phyloP scores from a whole-genome alignment of 2,329 filamentous ascomycete genomes.

The Neonectria coccinea region DNA sequence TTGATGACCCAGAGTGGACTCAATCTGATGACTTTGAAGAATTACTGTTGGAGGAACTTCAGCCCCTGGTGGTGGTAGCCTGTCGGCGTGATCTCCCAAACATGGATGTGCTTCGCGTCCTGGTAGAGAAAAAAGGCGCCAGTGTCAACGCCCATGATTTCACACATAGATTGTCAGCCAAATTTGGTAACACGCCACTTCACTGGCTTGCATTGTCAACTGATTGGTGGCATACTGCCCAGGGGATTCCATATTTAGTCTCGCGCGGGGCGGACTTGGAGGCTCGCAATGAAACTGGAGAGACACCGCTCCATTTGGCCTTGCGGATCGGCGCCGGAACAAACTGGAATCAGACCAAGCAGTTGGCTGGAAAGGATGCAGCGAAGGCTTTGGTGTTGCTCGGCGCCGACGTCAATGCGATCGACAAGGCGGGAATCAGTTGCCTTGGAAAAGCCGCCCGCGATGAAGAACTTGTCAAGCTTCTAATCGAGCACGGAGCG shows the following conservation, averaged over 20 bases:
- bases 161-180: background rate
- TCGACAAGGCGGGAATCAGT: conserved; percentile 2
- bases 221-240: conserved; percentile 35
- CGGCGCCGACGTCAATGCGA: conserved; percentile 30
- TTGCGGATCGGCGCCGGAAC: background rate
- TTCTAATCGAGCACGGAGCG: conserved; percentile 30
- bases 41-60: background rate
- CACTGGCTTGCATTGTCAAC: conserved; percentile 22
- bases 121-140: conserved; percentile 34
- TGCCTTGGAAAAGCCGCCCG: conserved; percentile 26
- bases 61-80: conserved; percentile 21
- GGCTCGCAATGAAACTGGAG: conserved; percentile 4
- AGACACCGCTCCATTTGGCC: conserved; percentile 29
- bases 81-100: conserved; percentile 29
- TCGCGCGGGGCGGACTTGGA: conserved; percentile 34
- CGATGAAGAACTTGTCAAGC: conserved; percentile 14
- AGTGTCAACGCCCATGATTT: conserved; percentile 9
- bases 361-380: background rate
- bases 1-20: conserved; percentile 14
- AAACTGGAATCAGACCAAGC: background rate
- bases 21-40: background rate
- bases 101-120: conserved; percentile 31
- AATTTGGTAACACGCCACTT: conserved; percentile 11
- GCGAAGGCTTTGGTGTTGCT: conserved; percentile 17
- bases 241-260: conserved; percentile 36